Percentiles rank a stretch among this genome's conserved stretches.
Evolutionary conservation across 2,329 filamentous ascomycete genomes (phyloP).

Genomic region (Cladosporium colombiae): DNA sequence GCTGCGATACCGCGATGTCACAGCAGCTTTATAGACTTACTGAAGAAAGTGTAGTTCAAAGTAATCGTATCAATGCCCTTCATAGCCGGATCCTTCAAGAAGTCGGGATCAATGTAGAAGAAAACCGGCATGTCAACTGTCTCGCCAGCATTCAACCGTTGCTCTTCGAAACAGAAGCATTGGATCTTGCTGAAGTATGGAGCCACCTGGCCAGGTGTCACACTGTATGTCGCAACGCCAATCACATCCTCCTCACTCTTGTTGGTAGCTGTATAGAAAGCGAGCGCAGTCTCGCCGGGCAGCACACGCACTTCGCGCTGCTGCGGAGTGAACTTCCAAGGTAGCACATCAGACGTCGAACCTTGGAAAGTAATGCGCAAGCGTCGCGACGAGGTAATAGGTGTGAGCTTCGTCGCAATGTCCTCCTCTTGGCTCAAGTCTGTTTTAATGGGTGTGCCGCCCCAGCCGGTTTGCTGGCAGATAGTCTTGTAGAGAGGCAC

Average conservation of each 20-base stretch:
- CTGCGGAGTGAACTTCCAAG: constrained; percentile 96
- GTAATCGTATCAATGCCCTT: constrained; percentile 92
- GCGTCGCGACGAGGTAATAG: constrained; percentile 77
- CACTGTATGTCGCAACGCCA: constrained; percentile 95
- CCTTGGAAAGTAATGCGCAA: constrained; percentile 96
- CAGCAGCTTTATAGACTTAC: constrained; percentile 57
- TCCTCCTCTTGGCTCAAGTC: constrained; percentile 52
- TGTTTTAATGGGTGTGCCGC: constrained; percentile 81
- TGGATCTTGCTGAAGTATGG: constrained; percentile 99
- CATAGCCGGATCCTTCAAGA: constrained; percentile 91
- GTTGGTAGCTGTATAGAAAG: constrained; percentile 97
- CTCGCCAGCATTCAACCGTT: constrained; percentile 90
- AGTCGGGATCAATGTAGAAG: constrained; percentile 96
- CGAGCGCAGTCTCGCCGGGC: constrained; percentile 92
- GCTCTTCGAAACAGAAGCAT: constrained; percentile 97
- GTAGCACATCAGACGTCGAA: constrained; percentile 89
- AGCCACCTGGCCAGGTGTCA: constrained; percentile 91
- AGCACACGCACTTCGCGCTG: constrained; percentile 94
- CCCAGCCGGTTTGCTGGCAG: constrained; percentile 85
- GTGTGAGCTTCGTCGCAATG: constrained; percentile 70
- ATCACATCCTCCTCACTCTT: constrained; percentile 85
- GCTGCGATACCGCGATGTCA: not conserved
- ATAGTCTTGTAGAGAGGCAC: constrained; percentile 91
- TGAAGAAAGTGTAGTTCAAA: constrained; percentile 97
- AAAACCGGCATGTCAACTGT: constrained; percentile 99